Base-by-base conservation (phyloP, 768 basidiomycete species). In the Suillus subalutaceus region DNA sequence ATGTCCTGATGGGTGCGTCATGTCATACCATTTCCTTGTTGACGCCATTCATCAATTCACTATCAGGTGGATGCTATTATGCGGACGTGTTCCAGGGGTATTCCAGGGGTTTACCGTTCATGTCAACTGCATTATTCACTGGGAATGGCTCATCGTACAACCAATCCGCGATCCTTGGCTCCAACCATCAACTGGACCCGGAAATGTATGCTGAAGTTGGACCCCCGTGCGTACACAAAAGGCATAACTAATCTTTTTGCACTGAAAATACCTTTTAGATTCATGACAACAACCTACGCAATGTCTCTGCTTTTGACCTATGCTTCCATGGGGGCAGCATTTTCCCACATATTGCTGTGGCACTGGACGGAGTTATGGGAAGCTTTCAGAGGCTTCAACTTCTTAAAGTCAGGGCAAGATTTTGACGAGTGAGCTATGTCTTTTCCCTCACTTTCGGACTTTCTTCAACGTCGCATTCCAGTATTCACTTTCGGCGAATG, bases 331-430 rank as follows among this genome's bases (percentile, higher is more conserved):
- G 68, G 68, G 7, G 66, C 68, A 9, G 82, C 84, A 2, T 78
- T 86, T 43, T 83, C 82, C 4, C 84, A 83, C 65, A 75, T 87
- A 12, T 68, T 83, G 20, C 67, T 87, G 30, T 86, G 84, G 85
- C 78, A 86, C 68, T 85, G 83, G 84, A 74, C 75, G 7, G 84
- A 87, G 65, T 67, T 74, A n/a, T 74, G 70, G 72, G 62, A 52
- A 5, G 56, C 70, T 16, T 68, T 74, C 65, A 65, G 46, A 58
- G 65, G 63, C 30, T 69, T 69, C 55, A 68, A 67, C 57, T 69
- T 69, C 53, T 23, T 86, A 35, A 82, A 67, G 46, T 63, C 68
- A 37, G 56, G 50, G 2, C 59, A 66, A 71, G 30, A 63, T 62
- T 63, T 55, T 55, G n/a, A 65, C 46, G 58, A 44, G 65, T 58